Evolutionary conservation across 1,139 yeast genomes (phyloP), one percentile per base, ranked within the genome.

Genomic region (Zygoascus sp.): DNA sequence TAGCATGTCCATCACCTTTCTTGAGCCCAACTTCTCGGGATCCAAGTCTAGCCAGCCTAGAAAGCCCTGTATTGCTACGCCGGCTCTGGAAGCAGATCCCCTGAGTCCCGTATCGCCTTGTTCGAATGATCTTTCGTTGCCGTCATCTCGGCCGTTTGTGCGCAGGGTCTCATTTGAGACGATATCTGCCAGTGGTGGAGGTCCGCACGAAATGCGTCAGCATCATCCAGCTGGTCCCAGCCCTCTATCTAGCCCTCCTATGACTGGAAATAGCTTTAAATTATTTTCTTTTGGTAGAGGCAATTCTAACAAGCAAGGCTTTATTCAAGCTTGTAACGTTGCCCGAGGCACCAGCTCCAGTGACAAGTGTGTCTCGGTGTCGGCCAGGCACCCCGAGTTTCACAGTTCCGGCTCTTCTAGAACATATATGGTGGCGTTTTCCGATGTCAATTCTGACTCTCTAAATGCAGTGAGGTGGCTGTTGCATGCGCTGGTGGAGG

Each of bases 151-250:
- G 10, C 17, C 59, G 9, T 58, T 56, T 45, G 47, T 45, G 22
- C 45, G 59, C 17, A 45, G 62, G 23, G 61, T 59, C 9, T 53
- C 60, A 32, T 59, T 59, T 47, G 63, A 59, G 36, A 59, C 62
- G 17, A 59, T 59, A 22, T 47, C 54, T 2, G 41, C 41, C 11
- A 19, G 32, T 39, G 40, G 40, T 45, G 45, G 34, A 13, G 17
- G 16, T 15, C 8, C 16, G 16, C 34, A 30, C 15, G 34, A 30
- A 15, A 37, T 40, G 37, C 7, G 32, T 20, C 35, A 21, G 27
- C 22, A 20, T 20, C 37, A 30, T 30, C n/a, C n/a, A n/a, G 15
- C 44, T 25, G 9, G 37, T 15, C 38, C 38, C 13, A 11, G 38
- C 15, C 22, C 22, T 9, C 21, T 16, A 10, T 16, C 13, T 17